A percentile compares a stretch with the other conserved stretches of the same genome.
Conservation (phyloP, 176 grass and related monocot genomes). For the Ananas comosus region DNA sequence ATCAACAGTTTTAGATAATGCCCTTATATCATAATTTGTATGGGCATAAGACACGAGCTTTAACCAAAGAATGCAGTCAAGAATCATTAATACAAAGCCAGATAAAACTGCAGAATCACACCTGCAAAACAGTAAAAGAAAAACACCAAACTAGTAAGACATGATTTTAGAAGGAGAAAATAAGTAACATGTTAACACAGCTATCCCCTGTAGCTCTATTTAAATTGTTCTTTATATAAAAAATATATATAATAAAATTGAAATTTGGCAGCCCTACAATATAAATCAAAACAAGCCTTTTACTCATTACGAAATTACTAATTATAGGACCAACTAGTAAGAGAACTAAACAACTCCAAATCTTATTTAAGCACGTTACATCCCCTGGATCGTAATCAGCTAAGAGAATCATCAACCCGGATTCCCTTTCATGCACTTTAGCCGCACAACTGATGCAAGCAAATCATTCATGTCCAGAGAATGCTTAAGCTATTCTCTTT, state of each 20-base stretch:
- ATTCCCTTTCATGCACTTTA: too few relatives aligned
- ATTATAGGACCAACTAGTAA: too few relatives aligned
- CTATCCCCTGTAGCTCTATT: not conserved
- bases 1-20: slow-evolving; percentile 49
- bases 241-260: not conserved
- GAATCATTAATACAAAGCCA: slow-evolving; percentile 77
- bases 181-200: not conserved
- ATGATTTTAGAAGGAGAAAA: not conserved
- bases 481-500: too few relatives aligned
- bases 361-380: too few relatives aligned
- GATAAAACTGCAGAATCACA: slow-evolving; percentile 85
- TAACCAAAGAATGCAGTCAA: slow-evolving; percentile 81
- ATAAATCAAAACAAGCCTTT: too few relatives aligned
- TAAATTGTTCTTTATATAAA: not conserved
- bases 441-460: too few relatives aligned
- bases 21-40: slow-evolving; percentile 95
- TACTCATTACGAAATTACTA: too few relatives aligned
- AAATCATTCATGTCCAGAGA: too few relatives aligned
- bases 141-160: slow-evolving; percentile 10
- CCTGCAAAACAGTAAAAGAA: slow-evolving; percentile 35
- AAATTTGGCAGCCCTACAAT: too few relatives aligned
- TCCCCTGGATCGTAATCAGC: too few relatives aligned
- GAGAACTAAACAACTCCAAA: too few relatives aligned
- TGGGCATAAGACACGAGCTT: slow-evolving; percentile 96
- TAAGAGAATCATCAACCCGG: too few relatives aligned